Conservation (phyloP, 2,329 filamentous ascomycete species). For the Aspergillus pseudotamarii region DNA sequence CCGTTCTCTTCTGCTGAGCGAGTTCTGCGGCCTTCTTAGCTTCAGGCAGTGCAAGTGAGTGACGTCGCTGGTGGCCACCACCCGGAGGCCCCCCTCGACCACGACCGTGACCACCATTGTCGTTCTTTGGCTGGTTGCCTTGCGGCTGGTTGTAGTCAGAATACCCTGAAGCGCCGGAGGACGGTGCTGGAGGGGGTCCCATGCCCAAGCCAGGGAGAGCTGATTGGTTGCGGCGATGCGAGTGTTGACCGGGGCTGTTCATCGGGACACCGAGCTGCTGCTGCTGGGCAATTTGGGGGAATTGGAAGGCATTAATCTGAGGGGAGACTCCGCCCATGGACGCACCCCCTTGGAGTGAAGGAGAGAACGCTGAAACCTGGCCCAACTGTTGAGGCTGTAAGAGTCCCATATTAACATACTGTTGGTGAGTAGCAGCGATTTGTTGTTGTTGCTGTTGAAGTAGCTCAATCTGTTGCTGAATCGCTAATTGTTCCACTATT, state of each 20-base stretch:
- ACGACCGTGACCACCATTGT: conserved; percentile 70
- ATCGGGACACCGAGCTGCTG: conserved; percentile 71
- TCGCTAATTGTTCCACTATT: conserved; percentile 92
- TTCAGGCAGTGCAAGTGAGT: conserved; percentile 91
- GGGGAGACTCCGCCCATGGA: conserved; percentile 74
- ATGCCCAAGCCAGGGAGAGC: conserved; percentile 90
- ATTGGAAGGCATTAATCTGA: conserved; percentile 81
- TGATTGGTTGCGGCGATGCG: conserved; percentile 97
- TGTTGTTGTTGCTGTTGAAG: conserved; percentile 98
- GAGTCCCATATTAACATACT: conserved; percentile 97
- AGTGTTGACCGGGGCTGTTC: conserved; percentile 76
- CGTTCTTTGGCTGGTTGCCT: conserved; percentile 66
- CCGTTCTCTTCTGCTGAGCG: conserved; percentile 94
- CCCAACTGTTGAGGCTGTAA: conserved; percentile 83
- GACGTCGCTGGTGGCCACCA: conserved; percentile 84
- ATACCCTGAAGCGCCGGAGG: conserved; percentile 83
- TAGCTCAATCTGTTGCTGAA: conserved; percentile 97
- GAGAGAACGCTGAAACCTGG: conserved; percentile 71
- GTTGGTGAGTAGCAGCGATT: conserved; percentile 93
- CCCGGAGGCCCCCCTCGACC: conserved; percentile 71
- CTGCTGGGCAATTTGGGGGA: conserved; percentile 76
- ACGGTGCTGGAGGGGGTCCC: conserved; percentile 89
- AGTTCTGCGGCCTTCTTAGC: conserved; percentile 97
- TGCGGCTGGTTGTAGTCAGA: conserved; percentile 75
- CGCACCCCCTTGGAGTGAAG: conserved; percentile 67